Base-by-base conservation (phyloP, 495 filamentous ascomycete species). In the Tuber indicum region DNA sequence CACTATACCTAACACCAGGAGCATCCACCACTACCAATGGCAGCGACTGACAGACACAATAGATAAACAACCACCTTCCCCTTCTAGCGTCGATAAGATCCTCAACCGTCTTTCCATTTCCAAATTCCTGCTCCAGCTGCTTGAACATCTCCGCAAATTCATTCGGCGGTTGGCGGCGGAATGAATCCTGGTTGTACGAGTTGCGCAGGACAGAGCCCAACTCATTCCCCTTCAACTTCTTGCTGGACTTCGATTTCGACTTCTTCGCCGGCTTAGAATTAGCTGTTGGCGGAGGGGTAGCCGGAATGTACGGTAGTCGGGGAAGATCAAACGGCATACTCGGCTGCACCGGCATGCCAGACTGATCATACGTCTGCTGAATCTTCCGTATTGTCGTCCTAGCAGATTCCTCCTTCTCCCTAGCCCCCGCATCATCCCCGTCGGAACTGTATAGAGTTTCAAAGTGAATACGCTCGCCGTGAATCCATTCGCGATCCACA, bases 11-110 rank as follows among this genome's bases (percentile, higher is more conserved):
- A 62, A 97, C 84, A 17, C 89, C 92, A 3, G 92, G 92, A 5
- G 93, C 94, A 85, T 98, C 96, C 42, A 96, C 89, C 2, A 96
- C 92, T 7, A 97, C 86, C 87, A 97, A 89, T 1, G 96, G 96
- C 21, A 98, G 89, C 0, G 93, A 91, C 84, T 99, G 94, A 19
- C 98, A 87, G 21, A 97, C 89, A 41, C 91, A 92, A 84, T 99
- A 98, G 70, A 98, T 86, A 87, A 99, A 97, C 66, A 99, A 88
- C 96, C 96, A 99, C 82, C 94, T 90, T 26, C 96, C 96, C 47
- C 90, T 88, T 41, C 96, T 90, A 75, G 93, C 87, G 80, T 97
- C 92, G 32, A 86, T 85, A 12, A 98, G 86, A 74, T 97, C 93
- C 14, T 91, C 87, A 6, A 92, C 85, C 45, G 87, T 89, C 81